Conservation (phyloP, 2,329 filamentous ascomycete species). For the Exutisphaerella laricina region DNA sequence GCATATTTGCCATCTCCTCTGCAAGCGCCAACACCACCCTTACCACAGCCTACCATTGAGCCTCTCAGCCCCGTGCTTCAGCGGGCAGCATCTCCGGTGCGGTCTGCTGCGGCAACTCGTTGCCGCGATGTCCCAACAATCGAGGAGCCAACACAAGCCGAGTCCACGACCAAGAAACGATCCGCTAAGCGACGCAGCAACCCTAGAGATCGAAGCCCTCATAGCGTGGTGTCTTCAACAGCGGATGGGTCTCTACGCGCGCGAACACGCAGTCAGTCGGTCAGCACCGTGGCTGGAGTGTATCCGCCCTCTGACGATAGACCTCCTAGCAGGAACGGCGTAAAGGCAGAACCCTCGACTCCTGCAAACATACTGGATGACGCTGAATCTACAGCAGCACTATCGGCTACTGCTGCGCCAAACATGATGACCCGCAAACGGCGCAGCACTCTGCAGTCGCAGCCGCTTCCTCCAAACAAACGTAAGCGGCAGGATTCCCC, state of each 20-base stretch:
- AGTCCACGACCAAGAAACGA: constrained; percentile 12
- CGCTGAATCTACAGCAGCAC: constrained; percentile 26
- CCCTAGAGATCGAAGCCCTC: constrained; percentile 24
- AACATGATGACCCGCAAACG: constrained; percentile 30
- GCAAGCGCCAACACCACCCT: constrained; percentile 19
- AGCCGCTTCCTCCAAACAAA: constrained; percentile 31
- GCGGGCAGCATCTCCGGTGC: constrained; percentile 18
- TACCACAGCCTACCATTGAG: constrained; percentile 30
- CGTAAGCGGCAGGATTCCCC: constrained; percentile 38
- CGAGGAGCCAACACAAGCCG: constrained; percentile 14
- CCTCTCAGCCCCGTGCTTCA: constrained; percentile 32
- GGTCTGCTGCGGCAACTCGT: constrained; percentile 10
- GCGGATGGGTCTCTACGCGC: constrained; percentile 41
- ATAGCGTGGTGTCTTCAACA: constrained; percentile 44
- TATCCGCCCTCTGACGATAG: constrained; percentile 36
- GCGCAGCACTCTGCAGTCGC: constrained; percentile 32
- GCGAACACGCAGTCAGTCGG: constrained; percentile 46
- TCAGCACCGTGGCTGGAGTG: constrained; percentile 43
- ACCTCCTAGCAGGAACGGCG: constrained; percentile 34
- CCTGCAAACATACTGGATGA: constrained; percentile 40
- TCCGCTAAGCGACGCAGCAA: constrained; percentile 12
- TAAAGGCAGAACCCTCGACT: constrained; percentile 46
- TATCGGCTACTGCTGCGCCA: constrained; percentile 22
- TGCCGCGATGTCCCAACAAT: constrained; percentile 12
- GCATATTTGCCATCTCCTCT: constrained; percentile 6